Evolutionary conservation across 2,329 filamentous ascomycete species (phyloP), one percentile per base, ranked within the genome.

Genomic region (Aspergillus piperis): DNA sequence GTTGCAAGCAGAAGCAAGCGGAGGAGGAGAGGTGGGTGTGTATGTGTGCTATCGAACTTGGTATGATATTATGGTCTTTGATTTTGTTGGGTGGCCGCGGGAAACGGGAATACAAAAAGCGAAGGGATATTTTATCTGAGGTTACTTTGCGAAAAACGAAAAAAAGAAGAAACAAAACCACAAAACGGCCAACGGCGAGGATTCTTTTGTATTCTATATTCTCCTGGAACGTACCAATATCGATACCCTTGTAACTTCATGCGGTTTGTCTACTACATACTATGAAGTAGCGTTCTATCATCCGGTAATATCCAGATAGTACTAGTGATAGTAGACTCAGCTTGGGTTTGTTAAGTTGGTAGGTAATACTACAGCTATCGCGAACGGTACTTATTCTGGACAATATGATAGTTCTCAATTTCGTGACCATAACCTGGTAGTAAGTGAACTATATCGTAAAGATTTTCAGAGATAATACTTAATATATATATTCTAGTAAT

Each of bases 211-310:
- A 72, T 58, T 61, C 67, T 63, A 21, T 17, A 42, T 59, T 54
- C 41, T 54, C 62, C 57, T 60, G 60, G 63, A 64, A 67, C 67
- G 70, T 6, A 66, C 66, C 68, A 70, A 71, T 68, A 73, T 73
- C 71, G 71, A 73, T 73, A 73, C 71, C 71, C 71, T 73, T 69
- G 63, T 68, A 72, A 55, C 60, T 54, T 68, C 62, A 47, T 27
- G 32, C 25, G 27, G 13, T 25, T 39, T 25, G 17, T 30, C 23
- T 50, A 30, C 13, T n/a, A 49, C 4, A 7, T 15, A 32, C 15
- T 30, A 3, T 19, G 17, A 19, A 42, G 39, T 42, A 42, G 39
- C 17, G 10, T 49, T 11, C 27, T 30, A 41, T 17, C 41, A 21
- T 21, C 32, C 13, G 32, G 5, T 13, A 13, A 5, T 36, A 15